Evolutionary conservation across 208 protist species (phyloP).

Genomic region (Endotrypanum monterogeii): DNA sequence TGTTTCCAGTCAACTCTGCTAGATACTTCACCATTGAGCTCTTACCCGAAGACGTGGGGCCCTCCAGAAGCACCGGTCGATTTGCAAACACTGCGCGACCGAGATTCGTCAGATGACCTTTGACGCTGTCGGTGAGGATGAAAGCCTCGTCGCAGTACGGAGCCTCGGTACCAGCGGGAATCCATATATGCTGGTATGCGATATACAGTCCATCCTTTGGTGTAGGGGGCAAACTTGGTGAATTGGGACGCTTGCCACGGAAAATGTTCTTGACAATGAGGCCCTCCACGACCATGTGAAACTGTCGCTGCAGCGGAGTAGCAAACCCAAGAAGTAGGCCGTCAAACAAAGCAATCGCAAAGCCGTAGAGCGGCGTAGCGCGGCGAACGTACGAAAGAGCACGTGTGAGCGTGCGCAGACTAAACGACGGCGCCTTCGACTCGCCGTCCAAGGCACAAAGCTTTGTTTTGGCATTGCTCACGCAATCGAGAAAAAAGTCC

Average conservation of each 20-base stretch:
- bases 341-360: slow-evolving; percentile 95
- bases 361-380: slow-evolving; percentile 92
- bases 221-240: slow-evolving; percentile 48
- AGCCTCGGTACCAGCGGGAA: slow-evolving; percentile 70
- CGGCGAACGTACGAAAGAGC: slow-evolving; percentile 94
- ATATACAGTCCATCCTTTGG: slow-evolving; percentile 58
- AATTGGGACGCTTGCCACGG: slow-evolving; percentile 64
- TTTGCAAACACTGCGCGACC: slow-evolving; percentile 94
- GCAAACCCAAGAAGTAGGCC: slow-evolving; percentile 97
- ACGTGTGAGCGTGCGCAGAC: slow-evolving; percentile 97
- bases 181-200: slow-evolving; percentile 96
- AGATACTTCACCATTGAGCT: slow-evolving; percentile 99
- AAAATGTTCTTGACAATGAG: slow-evolving; percentile 92
- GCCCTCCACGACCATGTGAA: slow-evolving; percentile 84
- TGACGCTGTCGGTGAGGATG: slow-evolving; percentile 97
- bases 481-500: slow-evolving; percentile 94
- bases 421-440: slow-evolving; percentile 96
- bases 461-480: slow-evolving; percentile 78
- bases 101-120: slow-evolving; percentile 94
- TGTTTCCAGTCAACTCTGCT: slow-evolving; percentile 97
- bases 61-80: slow-evolving; percentile 98
- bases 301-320: slow-evolving; percentile 93
- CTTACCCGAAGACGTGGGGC: slow-evolving; percentile 98
- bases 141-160: slow-evolving; percentile 81
- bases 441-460: slow-evolving; percentile 93